These are phyloP conservation scores for Ophiostoma quercus DNA, from an alignment of 2,329 filamentous ascomycete species.

Conservation along the genomic window DNA sequence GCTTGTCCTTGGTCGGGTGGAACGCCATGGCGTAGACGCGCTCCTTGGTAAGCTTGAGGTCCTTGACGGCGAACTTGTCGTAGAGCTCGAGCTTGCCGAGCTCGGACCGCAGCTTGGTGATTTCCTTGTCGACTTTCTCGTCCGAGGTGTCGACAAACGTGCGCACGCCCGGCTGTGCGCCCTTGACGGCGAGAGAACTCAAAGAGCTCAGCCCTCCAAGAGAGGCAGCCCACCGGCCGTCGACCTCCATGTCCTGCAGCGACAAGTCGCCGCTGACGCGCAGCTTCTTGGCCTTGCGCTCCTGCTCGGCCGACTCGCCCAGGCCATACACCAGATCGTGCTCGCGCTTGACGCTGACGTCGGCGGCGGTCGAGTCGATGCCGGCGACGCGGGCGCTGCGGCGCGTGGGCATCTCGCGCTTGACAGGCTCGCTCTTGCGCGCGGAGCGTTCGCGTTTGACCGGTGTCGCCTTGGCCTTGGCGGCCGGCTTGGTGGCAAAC, in stretches of 20 bases:
- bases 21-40: slow-evolving; percentile 82
- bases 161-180: slow-evolving; percentile 63
- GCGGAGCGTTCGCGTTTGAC: slow-evolving; percentile 24
- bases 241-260: slow-evolving; percentile 71
- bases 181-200: neutral
- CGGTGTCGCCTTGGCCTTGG: slow-evolving; percentile 34
- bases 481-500: slow-evolving; percentile 43
- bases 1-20: slow-evolving; percentile 80
- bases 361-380: slow-evolving; percentile 38
- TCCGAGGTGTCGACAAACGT: slow-evolving; percentile 86
- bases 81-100: slow-evolving; percentile 77
- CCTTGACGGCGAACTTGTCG: slow-evolving; percentile 79
- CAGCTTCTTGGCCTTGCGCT: slow-evolving; percentile 53
- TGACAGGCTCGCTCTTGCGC: slow-evolving; percentile 30
- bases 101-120: slow-evolving; percentile 66
- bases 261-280: slow-evolving; percentile 56
- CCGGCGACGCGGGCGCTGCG: slow-evolving; percentile 56
- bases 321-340: slow-evolving; percentile 34
- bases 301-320: slow-evolving; percentile 29
- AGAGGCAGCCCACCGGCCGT: slow-evolving; percentile 63
- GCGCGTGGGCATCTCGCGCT: slow-evolving; percentile 47
- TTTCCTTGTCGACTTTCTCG: slow-evolving; percentile 63
- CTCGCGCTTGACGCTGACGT: slow-evolving; percentile 49
- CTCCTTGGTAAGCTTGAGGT: slow-evolving; percentile 87
- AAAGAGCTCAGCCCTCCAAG: neutral